Evolutionary conservation across 305 asterid genomes (phyloP).

Genomic region (Andrographis paniculata): DNA sequence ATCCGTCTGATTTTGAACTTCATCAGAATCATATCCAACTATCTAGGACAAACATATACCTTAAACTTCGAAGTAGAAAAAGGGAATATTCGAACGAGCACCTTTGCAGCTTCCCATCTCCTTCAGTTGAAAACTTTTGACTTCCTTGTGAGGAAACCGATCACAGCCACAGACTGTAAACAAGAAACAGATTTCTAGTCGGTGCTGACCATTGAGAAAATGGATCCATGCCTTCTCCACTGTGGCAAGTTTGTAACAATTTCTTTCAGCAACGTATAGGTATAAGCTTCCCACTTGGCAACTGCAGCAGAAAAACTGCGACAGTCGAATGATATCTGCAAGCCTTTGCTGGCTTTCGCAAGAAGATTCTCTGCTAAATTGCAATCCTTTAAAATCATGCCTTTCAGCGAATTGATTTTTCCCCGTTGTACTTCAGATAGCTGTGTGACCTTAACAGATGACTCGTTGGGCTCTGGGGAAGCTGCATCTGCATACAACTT

Average conservation of each 20-base stretch:
- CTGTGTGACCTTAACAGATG: conserved; percentile 16
- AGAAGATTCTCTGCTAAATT: conserved; percentile 25
- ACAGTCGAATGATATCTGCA: conserved; percentile 22
- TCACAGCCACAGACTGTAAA: neutral
- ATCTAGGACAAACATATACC: too few relatives aligned
- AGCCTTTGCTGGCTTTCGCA: conserved; percentile 15
- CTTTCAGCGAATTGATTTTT: conserved; percentile 25
- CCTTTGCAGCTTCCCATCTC: too few relatives aligned
- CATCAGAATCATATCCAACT: too few relatives aligned
- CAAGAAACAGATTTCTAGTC: conserved; percentile 1
- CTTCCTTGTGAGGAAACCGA: neutral
- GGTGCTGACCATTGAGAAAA: conserved; percentile 23
- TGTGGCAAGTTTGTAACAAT: conserved; percentile 35
- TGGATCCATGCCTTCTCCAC: conserved; percentile 45
- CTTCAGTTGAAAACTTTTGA: too few relatives aligned
- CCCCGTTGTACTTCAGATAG: conserved; percentile 26
- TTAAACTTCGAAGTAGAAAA: too few relatives aligned
- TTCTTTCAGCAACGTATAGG: conserved; percentile 33
- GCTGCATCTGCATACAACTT: conserved; percentile 2
- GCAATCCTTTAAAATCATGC: conserved; percentile 35
- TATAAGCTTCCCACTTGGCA: conserved; percentile 57
- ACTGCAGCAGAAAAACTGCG: conserved; percentile 31
- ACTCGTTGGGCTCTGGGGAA: conserved; percentile 15
- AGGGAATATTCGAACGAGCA: too few relatives aligned
- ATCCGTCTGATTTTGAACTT: too few relatives aligned